Evolutionary conservation across 768 basidiomycete species (phyloP).

Genomic region (Agaricus sinodeliciosus): DNA sequence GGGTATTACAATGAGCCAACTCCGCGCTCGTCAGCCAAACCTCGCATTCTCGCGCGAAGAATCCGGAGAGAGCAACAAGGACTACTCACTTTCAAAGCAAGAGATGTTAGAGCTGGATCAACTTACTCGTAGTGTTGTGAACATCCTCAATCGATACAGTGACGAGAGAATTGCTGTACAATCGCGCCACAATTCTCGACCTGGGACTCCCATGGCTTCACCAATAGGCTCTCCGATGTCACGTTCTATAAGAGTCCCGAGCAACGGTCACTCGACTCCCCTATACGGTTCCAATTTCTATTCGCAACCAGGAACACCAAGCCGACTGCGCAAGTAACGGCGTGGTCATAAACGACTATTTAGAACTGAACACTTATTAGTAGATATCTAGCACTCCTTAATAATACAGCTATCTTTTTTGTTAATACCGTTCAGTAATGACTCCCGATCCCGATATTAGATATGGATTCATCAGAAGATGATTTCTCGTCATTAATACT

Average conservation of each 20-base stretch:
- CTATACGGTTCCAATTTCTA: constrained; percentile 20
- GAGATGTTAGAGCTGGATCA: constrained; percentile 74
- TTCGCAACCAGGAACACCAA: constrained; percentile 63
- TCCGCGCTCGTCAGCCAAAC: constrained; percentile 23
- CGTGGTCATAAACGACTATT: background rate
- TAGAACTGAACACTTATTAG: constrained; percentile 8
- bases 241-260: constrained; percentile 27
- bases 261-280: constrained; percentile 58
- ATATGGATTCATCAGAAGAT: no score
- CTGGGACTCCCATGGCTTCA: constrained; percentile 47
- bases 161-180: constrained; percentile 54
- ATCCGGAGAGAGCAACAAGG: constrained; percentile 47
- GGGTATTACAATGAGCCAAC: constrained; percentile 54
- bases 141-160: constrained; percentile 64
- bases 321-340: constrained; percentile 38
- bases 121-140: constrained; percentile 68
- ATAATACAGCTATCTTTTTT: background rate
- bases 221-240: constrained; percentile 41
- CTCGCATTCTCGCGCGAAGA: constrained; percentile 36
- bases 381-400: background rate
- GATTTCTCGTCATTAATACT: no score
- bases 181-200: constrained; percentile 57
- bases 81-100: constrained; percentile 50
- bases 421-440: no score
- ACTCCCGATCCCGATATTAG: no score